A percentile compares a stretch with the other conserved stretches of the same genome.
Conservation (phyloP, 805 yeast species). For the Candida pini region DNA sequence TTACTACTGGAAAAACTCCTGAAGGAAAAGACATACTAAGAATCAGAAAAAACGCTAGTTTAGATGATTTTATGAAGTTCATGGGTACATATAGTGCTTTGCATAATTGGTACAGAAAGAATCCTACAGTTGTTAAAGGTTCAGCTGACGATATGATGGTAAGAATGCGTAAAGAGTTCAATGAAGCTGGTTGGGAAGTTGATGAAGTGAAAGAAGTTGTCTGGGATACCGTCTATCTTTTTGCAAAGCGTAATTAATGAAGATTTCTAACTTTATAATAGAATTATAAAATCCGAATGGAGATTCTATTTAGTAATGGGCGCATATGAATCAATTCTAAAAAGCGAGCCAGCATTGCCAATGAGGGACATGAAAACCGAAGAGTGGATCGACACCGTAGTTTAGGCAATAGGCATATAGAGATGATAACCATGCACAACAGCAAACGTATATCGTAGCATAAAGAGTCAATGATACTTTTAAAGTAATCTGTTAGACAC, state of each 20-base stretch:
- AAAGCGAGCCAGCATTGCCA: no score
- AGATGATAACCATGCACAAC: no score
- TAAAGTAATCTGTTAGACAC: not conserved
- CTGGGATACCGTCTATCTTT: slow-evolving; percentile 52
- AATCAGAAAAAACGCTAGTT: slow-evolving; percentile 11
- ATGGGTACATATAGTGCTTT: slow-evolving; percentile 22
- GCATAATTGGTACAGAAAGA: slow-evolving; percentile 19
- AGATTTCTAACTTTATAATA: not conserved
- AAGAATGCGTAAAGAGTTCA: slow-evolving; percentile 15
- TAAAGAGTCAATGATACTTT: not conserved
- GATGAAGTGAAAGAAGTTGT: slow-evolving; percentile 38
- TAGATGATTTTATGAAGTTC: slow-evolving; percentile 16
- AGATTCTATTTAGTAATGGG: no score
- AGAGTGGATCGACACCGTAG: no score
- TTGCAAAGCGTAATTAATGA: slow-evolving; percentile 31
- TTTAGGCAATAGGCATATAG: no score
- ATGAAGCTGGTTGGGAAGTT: slow-evolving; percentile 36
- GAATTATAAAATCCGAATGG: not conserved
- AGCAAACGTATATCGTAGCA: no score
- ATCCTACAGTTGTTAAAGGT: slow-evolving; percentile 13
- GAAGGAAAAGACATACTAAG: slow-evolving; percentile 12
- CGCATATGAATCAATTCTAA: no score
- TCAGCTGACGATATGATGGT: slow-evolving; percentile 14
- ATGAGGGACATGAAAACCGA: no score
- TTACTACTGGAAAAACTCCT: slow-evolving; percentile 1